Base-by-base conservation (phyloP, 192 early-diverging fungal species). In the Physocladia obscura region DNA sequence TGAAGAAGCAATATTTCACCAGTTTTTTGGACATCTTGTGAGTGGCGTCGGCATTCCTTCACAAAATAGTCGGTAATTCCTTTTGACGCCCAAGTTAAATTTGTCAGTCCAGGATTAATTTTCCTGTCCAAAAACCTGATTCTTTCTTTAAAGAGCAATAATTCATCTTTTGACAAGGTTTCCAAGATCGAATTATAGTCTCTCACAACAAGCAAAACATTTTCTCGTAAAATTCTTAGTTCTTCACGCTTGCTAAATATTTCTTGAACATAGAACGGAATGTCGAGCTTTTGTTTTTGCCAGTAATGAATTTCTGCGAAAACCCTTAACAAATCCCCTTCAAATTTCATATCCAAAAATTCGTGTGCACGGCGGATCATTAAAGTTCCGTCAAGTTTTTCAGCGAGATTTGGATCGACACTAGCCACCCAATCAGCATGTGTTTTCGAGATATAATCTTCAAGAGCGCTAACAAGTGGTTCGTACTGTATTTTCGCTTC, bases 131-230 rank as follows among this genome's bases (percentile, higher is more conserved):
- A 63, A 57, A 88, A 87, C 5, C 78, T 70, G 47, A 88, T 88
- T 17, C 86, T 76, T 59, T 88, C 86, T n/a, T 70, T 69, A 59
- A 88, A 88, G 31, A 88, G 68, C 19, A 48, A 52, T 51, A 81
- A 76, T 58, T 88, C 86, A 34, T 85, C 81, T 37, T 77, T 69
- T 6, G 80, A 77, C 32, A 88, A 63, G 0, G 77, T 82, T 49
- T 87, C 82, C 62, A 85, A 74, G 58, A 88, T 87, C 54, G 71
- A 79, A 74, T 88, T 88, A 73, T 88, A 88, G 58, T 88, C 86
- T n/a, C 86, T 49, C 4, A 88, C 78, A 2, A 88, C 86, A 4
- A 88, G 74, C 52, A 88, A 59, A 4, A 88, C 83, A 58, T 88
- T 87, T 55, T 88, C 86, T 19, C 86, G 68, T 15, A 88, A 56